Evolutionary conservation across 176 grass and related monocot species (phyloP), one percentile per base, ranked within the genome.

Genomic region (Calamus simplicifolius): DNA sequence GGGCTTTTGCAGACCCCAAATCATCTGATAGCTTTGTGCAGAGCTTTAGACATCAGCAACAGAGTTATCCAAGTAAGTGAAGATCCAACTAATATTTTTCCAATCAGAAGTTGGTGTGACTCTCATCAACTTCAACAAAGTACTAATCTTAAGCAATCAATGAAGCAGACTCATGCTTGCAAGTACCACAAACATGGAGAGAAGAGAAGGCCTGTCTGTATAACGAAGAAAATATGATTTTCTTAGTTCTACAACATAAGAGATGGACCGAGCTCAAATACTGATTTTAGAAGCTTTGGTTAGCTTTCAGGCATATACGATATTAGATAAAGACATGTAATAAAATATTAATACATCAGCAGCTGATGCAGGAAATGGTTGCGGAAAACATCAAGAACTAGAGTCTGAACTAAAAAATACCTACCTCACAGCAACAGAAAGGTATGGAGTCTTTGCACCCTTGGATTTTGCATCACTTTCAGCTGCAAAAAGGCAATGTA

Each of bases 231-330:
- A 81, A 4, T 70, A 85, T 73, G 78, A 78, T 74, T 70, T 88
- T 64, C 77, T 91, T 48, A 97, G 62, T 66, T 97, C 87, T 0
- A 97, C 92, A 71, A 88, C 83, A 73, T 82, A 88, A 90, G 72
- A 66, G 80, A 80, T 69, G 80, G 50, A 63, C 71, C 88, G 48
- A 97, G 86, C 60, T 88, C 77, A 75, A 91, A 85, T n/a, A 85
- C 84, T 97, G 57, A 27, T 13, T 43, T 43, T 12, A 43, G 35
- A 43, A 43, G 8, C 8, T 10, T 43, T 13, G 35, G 35, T 43
- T 13, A 43, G 35, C 35, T 43, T 43, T 43, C 35, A 43, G 8
- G 8, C 12, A 43, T 43, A 43, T 43, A 13, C 12, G 35, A 10
- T 43, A 43, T 43, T 1, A 8, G 6, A 38, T 38, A 10, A 38